Evolutionary conservation across 2,329 filamentous ascomycete genomes (phyloP).

Genomic region (Podosphaera xanthii): DNA sequence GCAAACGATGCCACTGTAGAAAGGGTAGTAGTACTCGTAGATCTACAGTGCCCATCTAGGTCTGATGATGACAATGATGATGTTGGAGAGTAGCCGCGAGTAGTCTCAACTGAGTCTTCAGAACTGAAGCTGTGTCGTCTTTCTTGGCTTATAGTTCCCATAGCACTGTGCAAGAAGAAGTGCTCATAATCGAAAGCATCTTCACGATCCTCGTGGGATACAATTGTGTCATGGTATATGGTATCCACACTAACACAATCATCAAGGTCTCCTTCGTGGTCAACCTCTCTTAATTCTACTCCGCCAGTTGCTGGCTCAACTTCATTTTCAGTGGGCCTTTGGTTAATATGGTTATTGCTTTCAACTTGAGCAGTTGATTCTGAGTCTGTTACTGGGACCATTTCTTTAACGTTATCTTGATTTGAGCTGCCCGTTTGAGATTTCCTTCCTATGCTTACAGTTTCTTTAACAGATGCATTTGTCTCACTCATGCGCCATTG

Average conservation of each 20-base stretch:
- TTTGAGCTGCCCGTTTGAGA: not conserved
- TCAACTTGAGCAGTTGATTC: conserved; percentile 15
- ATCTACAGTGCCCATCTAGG: conserved; percentile 21
- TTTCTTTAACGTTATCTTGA: not conserved
- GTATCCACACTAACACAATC: conserved; percentile 35
- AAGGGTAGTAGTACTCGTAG: conserved; percentile 32
- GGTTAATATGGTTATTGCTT: conserved; percentile 3
- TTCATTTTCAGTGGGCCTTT: not conserved
- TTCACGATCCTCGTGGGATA: conserved; percentile 76
- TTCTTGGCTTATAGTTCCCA: conserved; percentile 48
- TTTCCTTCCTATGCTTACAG: not conserved
- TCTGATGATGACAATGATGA: conserved; percentile 9
- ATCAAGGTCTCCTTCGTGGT: conserved; percentile 18
- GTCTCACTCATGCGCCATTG: conserved; percentile 15
- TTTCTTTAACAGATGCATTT: conserved; percentile 3
- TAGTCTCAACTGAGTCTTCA: conserved; percentile 38
- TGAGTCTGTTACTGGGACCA: conserved; percentile 10
- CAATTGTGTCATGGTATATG: conserved; percentile 36
- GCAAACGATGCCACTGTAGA: conserved; percentile 40
- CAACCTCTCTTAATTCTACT: conserved; percentile 6
- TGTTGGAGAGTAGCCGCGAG: conserved; percentile 21
- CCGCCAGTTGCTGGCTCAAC: conserved; percentile 4
- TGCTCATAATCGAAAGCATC: conserved; percentile 95
- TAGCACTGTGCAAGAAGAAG: conserved; percentile 81
- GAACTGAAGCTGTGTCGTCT: conserved; percentile 27